Percentiles rank a stretch among this genome's conserved stretches.
These are phyloP conservation scores for Fusarium vanettenii DNA, from an alignment of 2,329 filamentous ascomycete genomes.

Conservation along the genomic window DNA sequence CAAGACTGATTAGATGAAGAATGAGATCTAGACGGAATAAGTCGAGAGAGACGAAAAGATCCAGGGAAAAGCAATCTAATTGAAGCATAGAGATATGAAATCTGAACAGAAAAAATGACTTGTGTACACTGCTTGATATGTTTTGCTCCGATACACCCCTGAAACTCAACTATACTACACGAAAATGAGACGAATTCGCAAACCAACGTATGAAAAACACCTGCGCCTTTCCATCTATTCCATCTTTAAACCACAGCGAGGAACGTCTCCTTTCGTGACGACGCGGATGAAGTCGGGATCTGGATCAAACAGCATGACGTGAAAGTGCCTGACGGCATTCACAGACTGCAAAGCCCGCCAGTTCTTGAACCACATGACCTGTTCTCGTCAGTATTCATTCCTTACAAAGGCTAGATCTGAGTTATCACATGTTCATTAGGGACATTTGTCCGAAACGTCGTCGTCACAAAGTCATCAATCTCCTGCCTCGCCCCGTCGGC, in stretches of 20 bases:
- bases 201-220: neutral
- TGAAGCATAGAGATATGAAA: neutral
- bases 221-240: neutral
- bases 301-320: conserved; percentile 88
- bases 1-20: conserved; percentile 21
- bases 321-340: conserved; percentile 90
- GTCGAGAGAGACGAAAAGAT: neutral
- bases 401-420: neutral
- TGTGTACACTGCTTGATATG: neutral
- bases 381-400: conserved; percentile 1
- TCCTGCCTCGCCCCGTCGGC: conserved; percentile 70
- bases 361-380: conserved; percentile 72
- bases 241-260: conserved; percentile 63
- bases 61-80: neutral
- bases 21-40: conserved; percentile 15
- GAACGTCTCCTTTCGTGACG: conserved; percentile 80
- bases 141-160: neutral
- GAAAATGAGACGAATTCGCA: neutral
- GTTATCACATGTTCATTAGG: conserved; percentile 63
- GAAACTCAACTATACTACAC: neutral
- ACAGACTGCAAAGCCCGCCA: conserved; percentile 88
- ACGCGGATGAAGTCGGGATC: conserved; percentile 75
- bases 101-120: neutral
- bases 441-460: conserved; percentile 70
- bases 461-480: conserved; percentile 78